Evolutionary conservation across 2,329 filamentous ascomycete species (phyloP).

Genomic region (Penicillium digitatum): DNA sequence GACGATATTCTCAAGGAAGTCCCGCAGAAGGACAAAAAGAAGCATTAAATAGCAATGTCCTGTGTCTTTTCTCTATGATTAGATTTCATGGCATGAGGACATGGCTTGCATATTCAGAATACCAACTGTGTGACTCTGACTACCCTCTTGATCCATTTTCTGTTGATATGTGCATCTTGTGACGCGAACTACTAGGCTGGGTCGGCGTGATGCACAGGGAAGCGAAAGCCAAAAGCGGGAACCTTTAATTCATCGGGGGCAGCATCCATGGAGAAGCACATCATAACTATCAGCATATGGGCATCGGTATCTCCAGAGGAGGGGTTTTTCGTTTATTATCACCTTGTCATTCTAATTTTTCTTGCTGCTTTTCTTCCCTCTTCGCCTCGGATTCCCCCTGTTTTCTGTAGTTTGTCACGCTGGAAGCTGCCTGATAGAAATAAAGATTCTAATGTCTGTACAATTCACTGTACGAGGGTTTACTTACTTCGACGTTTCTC

Average conservation of each 20-base stretch:
- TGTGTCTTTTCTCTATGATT: constrained; percentile 11
- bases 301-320: constrained; percentile 20
- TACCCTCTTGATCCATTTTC: constrained; percentile 4
- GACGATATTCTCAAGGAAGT: constrained; percentile 47
- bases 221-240: constrained; percentile 15
- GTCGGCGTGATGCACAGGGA: constrained; percentile 23
- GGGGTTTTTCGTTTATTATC: constrained; percentile 12
- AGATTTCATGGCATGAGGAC: neutral
- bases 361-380: constrained; percentile 7
- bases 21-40: constrained; percentile 38
- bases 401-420: constrained; percentile 14
- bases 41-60: constrained; percentile 15
- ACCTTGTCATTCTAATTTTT: constrained; percentile 12
- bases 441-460: constrained; percentile 23
- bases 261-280: constrained; percentile 16
- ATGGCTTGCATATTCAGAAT: neutral
- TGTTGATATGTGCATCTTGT: constrained; percentile 25
- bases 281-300: constrained; percentile 26
- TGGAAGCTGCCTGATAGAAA: constrained; percentile 17
- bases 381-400: constrained; percentile 18
- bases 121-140: constrained; percentile 1
- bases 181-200: neutral
- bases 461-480: neutral
- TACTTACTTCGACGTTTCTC: neutral
- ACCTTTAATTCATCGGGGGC: constrained; percentile 15